Evolutionary conservation across 176 grass and related monocot species (phyloP).

Genomic region (Thalia dealbata): DNA sequence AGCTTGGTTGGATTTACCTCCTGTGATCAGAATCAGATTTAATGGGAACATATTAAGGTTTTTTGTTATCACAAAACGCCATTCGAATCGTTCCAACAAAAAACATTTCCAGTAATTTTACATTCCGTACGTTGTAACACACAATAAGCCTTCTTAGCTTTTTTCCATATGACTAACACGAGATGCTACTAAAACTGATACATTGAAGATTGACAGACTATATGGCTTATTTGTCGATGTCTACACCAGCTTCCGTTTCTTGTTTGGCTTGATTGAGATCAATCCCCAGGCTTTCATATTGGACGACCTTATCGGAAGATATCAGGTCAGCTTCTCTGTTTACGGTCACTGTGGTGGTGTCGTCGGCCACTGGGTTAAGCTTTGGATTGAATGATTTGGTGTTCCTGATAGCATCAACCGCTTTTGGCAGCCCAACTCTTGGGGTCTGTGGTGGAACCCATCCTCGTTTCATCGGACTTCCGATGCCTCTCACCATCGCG

Average conservation of each 20-base stretch:
- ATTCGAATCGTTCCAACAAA: too few relatives aligned
- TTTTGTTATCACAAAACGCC: too few relatives aligned
- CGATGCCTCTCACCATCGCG: not conserved
- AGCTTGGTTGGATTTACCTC: too few relatives aligned
- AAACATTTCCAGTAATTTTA: too few relatives aligned
- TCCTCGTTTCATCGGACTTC: not conserved
- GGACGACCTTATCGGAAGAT: not conserved
- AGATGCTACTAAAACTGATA: not conserved
- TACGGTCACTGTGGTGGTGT: too few relatives aligned
- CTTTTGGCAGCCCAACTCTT: not conserved
- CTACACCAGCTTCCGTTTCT: not conserved
- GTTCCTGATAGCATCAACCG: not conserved
- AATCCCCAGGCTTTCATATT: not conserved
- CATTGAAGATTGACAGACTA: not conserved
- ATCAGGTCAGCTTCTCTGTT: not conserved
- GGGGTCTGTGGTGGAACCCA: not conserved
- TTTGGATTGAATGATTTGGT: slow-evolving; percentile 2
- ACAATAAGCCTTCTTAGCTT: too few relatives aligned
- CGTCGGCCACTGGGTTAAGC: not conserved
- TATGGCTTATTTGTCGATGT: not conserved
- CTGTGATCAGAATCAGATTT: too few relatives aligned
- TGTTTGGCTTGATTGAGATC: not conserved
- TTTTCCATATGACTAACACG: not conserved
- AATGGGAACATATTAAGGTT: too few relatives aligned
- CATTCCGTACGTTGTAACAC: too few relatives aligned